phyloP scores from a whole-genome alignment of 2,329 filamentous ascomycete species.

The Penicillium vulpinum region DNA sequence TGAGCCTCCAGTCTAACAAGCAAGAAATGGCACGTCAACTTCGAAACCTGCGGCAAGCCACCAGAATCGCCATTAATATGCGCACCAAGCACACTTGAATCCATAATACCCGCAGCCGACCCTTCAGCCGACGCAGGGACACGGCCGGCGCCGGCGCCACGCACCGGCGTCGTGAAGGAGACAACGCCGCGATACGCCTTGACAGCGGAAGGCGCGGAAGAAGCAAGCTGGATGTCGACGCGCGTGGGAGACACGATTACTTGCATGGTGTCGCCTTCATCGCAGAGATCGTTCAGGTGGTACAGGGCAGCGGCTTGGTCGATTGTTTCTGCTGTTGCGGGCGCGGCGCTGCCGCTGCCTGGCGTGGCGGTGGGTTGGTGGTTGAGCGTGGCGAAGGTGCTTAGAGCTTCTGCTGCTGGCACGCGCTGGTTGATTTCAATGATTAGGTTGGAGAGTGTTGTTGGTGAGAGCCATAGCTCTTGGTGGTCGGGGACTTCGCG shows the following conservation, averaged over 20 bases:
- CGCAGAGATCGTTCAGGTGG: conserved; percentile 64
- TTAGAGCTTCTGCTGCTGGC: conserved; percentile 35
- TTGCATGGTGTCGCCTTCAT: conserved; percentile 63
- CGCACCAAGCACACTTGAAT: background rate
- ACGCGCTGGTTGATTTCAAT: conserved; percentile 88
- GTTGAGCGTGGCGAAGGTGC: conserved; percentile 21
- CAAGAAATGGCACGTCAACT: conserved; percentile 71
- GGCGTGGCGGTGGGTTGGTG: conserved; percentile 19
- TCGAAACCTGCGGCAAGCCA: conserved; percentile 19
- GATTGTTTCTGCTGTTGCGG: conserved; percentile 55
- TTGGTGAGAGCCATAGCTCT: conserved; percentile 83
- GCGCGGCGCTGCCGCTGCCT: conserved; percentile 47
- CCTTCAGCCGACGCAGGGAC: background rate
- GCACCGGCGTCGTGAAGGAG: conserved; percentile 21
- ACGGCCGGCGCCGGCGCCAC: conserved; percentile 5
- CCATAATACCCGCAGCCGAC: background rate
- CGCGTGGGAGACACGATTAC: conserved; percentile 67
- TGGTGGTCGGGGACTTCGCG: conserved; percentile 62
- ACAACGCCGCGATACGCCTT: conserved; percentile 33
- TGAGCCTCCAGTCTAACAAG: conserved; percentile 74
- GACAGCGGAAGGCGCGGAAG: conserved; percentile 15
- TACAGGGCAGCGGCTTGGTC: conserved; percentile 66
- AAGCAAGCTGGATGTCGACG: conserved; percentile 52
- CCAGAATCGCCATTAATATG: background rate
- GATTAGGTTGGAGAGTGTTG: conserved; percentile 83